A percentile compares a stretch with the other conserved stretches of the same genome.
Conservation (phyloP, 192 early-diverging fungal species). For the Linnemannia elongata region DNA sequence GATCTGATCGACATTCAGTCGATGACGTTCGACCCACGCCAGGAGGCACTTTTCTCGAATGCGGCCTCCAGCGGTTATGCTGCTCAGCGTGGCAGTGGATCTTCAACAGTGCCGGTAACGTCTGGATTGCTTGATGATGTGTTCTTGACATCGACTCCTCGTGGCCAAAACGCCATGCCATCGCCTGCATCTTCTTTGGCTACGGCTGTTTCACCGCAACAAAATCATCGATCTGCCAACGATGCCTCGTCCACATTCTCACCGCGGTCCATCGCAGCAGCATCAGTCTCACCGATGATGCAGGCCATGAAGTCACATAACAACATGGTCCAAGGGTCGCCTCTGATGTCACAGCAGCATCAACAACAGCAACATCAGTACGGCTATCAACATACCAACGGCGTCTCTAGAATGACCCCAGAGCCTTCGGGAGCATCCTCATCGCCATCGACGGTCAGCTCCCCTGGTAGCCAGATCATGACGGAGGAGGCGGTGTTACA, state of each 20-base stretch:
- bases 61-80: constrained; percentile 28
- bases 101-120: background rate
- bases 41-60: constrained; percentile 38
- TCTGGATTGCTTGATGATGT: constrained; percentile 11
- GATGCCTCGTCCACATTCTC: background rate
- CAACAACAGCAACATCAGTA: constrained; percentile 3
- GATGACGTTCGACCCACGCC: constrained; percentile 37
- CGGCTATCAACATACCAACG: background rate
- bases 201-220: background rate
- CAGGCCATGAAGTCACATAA: constrained; percentile 11
- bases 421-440: background rate
- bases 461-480: constrained; percentile 12
- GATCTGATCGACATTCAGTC: constrained; percentile 36
- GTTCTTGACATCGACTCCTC: constrained; percentile 33
- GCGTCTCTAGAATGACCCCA: background rate
- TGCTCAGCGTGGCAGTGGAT: background rate
- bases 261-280: constrained; percentile 2
- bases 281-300: background rate
- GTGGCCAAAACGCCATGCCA: background rate
- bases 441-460: constrained; percentile 6
- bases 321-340: background rate
- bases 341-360: background rate
- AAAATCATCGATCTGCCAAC: background rate
- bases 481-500: constrained; percentile 8
- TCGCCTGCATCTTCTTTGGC: constrained; percentile 22